Evolutionary conservation across 1,139 yeast species (phyloP), one percentile per base, ranked within the genome.

Genomic region (Saccharomyces hybrid): DNA sequence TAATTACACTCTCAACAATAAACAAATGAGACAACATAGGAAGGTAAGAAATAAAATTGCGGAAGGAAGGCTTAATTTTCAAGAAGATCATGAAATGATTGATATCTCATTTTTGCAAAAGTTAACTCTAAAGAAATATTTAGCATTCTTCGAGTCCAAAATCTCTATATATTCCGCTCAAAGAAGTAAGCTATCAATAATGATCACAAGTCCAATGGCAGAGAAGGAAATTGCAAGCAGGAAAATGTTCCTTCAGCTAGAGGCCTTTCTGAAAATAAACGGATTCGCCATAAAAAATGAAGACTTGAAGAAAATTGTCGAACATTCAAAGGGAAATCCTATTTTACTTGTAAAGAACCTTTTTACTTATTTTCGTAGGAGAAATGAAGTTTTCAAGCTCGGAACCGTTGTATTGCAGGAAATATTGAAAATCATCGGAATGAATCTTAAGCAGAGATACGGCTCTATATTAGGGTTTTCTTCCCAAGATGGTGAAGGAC

Each of bases 1-100:
- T 51, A 51, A 53, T 25, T 52, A 53, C 3, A 63, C 64, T 6
- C 63, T 70, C 5, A 61, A 67, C 13, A 52, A 60, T 26, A 66
- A 64, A 14, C 59, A 68, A 0, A 70, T 76, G 62, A 71, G 64
- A 38, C 57, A 61, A 1, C 88, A 83, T 62, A 75, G 72, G 52
- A 69, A 70, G 38, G 60, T 68, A 38, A 79, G 80, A 77, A 84
- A 79, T 53, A 75, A 77, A 55, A 81, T 84, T 3, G 62, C 73
- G 11, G 75, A 72, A 41, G 70, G 73, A 50, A 72, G 75, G 3
- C 77, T 77, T 59, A 57, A 69, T 31, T 78, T 78, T 57, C 61
- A 67, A 1, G 77, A 76, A 2, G 71, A 69, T 4, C 76, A 74
- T 42, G 74, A 71, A 38, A 62, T 56, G 3, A 34, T 75, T 16